Conservation (phyloP, 2,329 filamentous ascomycete genomes). For the Hypocrella siamensis region DNA sequence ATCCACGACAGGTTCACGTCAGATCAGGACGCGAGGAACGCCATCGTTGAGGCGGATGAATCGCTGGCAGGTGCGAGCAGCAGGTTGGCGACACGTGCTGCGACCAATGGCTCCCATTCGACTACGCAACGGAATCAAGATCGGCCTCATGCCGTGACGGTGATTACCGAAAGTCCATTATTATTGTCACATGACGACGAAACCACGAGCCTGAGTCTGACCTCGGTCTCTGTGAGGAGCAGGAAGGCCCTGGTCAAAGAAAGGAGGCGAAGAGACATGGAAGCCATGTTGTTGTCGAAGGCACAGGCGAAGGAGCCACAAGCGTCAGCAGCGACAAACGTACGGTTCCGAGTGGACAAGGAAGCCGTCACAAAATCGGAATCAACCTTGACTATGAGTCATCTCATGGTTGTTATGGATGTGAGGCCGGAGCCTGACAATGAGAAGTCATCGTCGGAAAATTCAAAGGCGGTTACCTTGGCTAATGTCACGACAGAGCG, state of each 20-base stretch:
- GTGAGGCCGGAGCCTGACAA: slow-evolving; percentile 15
- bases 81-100: too few relatives aligned
- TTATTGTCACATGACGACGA: slow-evolving; percentile 3
- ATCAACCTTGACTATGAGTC: slow-evolving; percentile 11
- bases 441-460: neutral
- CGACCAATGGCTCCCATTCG: too few relatives aligned
- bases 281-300: slow-evolving; percentile 12
- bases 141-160: too few relatives aligned
- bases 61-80: too few relatives aligned
- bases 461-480: neutral
- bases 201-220: too few relatives aligned
- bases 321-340: neutral
- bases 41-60: too few relatives aligned
- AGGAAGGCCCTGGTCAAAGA: slow-evolving; percentile 23
- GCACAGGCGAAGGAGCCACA: slow-evolving; percentile 7
- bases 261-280: slow-evolving; percentile 23
- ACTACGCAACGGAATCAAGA: too few relatives aligned
- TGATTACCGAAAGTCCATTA: neutral
- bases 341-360: neutral
- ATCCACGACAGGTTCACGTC: too few relatives aligned
- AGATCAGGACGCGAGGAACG: too few relatives aligned
- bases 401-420: slow-evolving; percentile 24
- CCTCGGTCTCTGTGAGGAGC: slow-evolving; percentile 11
- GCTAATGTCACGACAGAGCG: neutral
- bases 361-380: slow-evolving; percentile 1